phyloP scores from a whole-genome alignment of 2,329 filamentous ascomycete species.

The Stemphylium vesicarium region DNA sequence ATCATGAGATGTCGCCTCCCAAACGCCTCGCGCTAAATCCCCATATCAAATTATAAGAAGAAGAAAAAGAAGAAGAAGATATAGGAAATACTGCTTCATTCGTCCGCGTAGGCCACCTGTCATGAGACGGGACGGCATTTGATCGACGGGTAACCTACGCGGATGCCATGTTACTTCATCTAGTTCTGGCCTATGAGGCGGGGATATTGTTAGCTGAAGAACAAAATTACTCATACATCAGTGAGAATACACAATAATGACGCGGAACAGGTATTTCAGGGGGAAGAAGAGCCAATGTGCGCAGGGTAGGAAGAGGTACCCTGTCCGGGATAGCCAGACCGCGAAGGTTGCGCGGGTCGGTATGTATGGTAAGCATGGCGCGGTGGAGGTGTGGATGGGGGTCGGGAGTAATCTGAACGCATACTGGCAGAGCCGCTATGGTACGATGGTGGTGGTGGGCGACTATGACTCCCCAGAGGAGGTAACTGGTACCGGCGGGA shows the following conservation, averaged over 20 bases:
- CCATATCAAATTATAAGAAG: constrained; percentile 13
- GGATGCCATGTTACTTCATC: constrained; percentile 6
- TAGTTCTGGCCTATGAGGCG: constrained; percentile 27
- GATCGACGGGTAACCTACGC: constrained; percentile 1
- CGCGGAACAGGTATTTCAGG: constrained; percentile 26
- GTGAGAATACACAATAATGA: constrained; percentile 17
- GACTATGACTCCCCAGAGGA: constrained; percentile 25
- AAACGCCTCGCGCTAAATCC: constrained; percentile 32
- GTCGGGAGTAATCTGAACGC: constrained; percentile 27
- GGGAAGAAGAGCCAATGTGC: constrained; percentile 35
- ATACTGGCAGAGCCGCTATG: constrained; percentile 22
- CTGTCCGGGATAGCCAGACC: constrained; percentile 30
- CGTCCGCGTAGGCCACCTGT: neutral
- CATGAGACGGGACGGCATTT: neutral
- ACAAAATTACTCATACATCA: constrained; percentile 20
- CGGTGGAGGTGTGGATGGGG: constrained; percentile 30
- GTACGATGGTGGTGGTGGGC: constrained; percentile 22
- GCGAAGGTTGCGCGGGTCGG: constrained; percentile 31
- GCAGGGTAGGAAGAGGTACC: constrained; percentile 35
- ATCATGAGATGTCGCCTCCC: constrained; percentile 13
- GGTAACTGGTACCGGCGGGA: constrained; percentile 40
- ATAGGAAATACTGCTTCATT: constrained; percentile 9
- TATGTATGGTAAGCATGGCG: constrained; percentile 24
- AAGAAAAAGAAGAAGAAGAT: constrained; percentile 7
- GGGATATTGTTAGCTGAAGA: constrained; percentile 29